phyloP scores from a whole-genome alignment of 345 rosid genomes.

The Stellera chamaejasme region DNA sequence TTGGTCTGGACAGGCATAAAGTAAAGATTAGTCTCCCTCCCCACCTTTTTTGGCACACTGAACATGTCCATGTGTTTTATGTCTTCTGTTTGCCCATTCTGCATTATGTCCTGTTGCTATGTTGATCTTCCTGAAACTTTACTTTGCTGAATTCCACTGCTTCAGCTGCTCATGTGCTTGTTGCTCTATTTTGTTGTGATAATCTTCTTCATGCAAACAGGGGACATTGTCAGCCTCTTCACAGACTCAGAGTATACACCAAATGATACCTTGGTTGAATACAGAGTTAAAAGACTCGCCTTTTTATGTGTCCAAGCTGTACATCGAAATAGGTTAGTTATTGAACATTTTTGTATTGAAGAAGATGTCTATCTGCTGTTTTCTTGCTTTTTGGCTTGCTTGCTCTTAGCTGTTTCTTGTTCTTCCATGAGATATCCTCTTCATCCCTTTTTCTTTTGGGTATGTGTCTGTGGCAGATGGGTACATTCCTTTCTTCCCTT shows the following conservation, averaged over 20 bases:
- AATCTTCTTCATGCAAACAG: slow-evolving; percentile 37
- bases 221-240: slow-evolving; percentile 60
- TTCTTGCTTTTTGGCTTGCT: background rate
- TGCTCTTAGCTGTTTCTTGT: slow-evolving; percentile 1
- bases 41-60: too few relatives aligned
- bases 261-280: slow-evolving; percentile 52
- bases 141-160: too few relatives aligned
- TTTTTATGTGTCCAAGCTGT: slow-evolving; percentile 68
- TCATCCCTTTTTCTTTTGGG: background rate
- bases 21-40: too few relatives aligned
- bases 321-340: slow-evolving; percentile 65
- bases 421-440: background rate
- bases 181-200: slow-evolving; percentile 7
- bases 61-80: too few relatives aligned
- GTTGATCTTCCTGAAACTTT: too few relatives aligned
- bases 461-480: background rate
- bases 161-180: background rate
- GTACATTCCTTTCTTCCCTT: too few relatives aligned
- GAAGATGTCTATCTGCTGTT: background rate
- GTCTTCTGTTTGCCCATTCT: too few relatives aligned
- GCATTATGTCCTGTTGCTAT: too few relatives aligned
- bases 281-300: slow-evolving; percentile 65
- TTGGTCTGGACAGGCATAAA: too few relatives aligned
- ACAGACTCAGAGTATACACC: slow-evolving; percentile 45
- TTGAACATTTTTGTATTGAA: background rate